Percentiles rank a stretch among this genome's conserved stretches.
Evolutionary conservation across 805 yeast species (phyloP).

Genomic region (Myxozyma kluyveri): DNA sequence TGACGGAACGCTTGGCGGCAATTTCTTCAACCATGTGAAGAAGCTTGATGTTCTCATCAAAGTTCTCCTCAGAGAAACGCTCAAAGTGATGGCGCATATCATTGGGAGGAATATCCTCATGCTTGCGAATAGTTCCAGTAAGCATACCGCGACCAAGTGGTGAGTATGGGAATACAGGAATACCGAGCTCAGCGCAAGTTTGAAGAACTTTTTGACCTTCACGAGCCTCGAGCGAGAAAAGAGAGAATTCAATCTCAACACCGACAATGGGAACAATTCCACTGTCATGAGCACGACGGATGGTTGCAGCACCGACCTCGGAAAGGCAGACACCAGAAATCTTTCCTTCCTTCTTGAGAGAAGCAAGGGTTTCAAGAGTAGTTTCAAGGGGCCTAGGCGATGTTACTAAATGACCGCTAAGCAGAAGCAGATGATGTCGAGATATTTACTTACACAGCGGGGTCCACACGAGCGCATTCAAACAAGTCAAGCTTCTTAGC

Average conservation of each 20-base stretch:
- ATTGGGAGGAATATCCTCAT: conserved; percentile 51
- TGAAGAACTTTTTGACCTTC: conserved; percentile 60
- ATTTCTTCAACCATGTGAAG: conserved; percentile 50
- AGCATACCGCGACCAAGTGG: conserved; percentile 80
- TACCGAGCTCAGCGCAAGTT: conserved; percentile 53
- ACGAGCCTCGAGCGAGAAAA: conserved; percentile 57
- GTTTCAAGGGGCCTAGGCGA: conserved; percentile 63
- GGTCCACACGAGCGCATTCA: conserved; percentile 72
- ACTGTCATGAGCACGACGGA: conserved; percentile 59
- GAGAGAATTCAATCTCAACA: conserved; percentile 76
- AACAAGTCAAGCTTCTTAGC: conserved; percentile 55
- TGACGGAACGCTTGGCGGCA: conserved; percentile 47
- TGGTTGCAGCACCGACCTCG: conserved; percentile 64
- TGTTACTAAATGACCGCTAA: too few relatives aligned
- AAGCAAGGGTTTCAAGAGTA: conserved; percentile 56
- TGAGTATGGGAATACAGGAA: conserved; percentile 76
- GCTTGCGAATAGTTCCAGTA: conserved; percentile 56
- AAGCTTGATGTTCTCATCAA: conserved; percentile 50
- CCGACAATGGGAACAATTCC: conserved; percentile 55
- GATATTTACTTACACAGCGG: conserved; percentile 54
- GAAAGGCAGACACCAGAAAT: conserved; percentile 71
- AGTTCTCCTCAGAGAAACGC: conserved; percentile 58
- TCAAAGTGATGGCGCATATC: conserved; percentile 55
- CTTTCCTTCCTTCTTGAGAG: conserved; percentile 58
- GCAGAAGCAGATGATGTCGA: background rate